Evolutionary conservation across 2,329 filamentous ascomycete species (phyloP).

Genomic region (Monilinia vaccinii-corymbosi): DNA sequence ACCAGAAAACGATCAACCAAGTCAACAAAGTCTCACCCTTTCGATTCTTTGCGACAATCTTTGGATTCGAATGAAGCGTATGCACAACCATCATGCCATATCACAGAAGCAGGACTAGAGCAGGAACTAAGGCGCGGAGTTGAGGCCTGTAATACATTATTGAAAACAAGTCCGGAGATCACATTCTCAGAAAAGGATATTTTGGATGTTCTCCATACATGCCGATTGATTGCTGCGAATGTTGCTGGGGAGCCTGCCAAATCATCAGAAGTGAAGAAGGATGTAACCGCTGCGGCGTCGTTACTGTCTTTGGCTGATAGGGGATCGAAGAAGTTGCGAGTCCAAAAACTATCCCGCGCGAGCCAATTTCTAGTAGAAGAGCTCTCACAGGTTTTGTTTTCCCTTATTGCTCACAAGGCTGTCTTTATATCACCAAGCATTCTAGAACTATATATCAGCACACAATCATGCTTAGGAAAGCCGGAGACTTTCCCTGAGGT

Average conservation of each 20-base stretch:
- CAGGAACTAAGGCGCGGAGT: constrained; percentile 18
- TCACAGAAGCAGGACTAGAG: constrained; percentile 18
- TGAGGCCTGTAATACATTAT: constrained; percentile 17
- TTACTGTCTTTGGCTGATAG: constrained; percentile 39
- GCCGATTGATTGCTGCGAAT: constrained; percentile 19
- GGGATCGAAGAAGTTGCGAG: constrained; percentile 12
- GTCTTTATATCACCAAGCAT: constrained; percentile 71
- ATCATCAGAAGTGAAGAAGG: constrained; percentile 14
- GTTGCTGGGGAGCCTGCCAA: constrained; percentile 19
- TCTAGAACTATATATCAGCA: constrained; percentile 64
- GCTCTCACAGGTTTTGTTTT: constrained; percentile 54
- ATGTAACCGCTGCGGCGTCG: constrained; percentile 39
- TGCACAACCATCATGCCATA: neutral
- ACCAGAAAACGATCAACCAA: constrained; percentile 9
- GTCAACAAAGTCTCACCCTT: neutral
- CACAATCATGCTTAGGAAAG: constrained; percentile 63
- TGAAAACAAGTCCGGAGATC: constrained; percentile 11
- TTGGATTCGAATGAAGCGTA: neutral
- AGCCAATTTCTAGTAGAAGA: constrained; percentile 32
- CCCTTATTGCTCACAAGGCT: constrained; percentile 61
- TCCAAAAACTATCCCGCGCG: constrained; percentile 14
- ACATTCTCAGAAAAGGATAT: constrained; percentile 22
- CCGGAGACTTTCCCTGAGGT: constrained; percentile 71
- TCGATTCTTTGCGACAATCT: neutral
- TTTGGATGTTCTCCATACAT: constrained; percentile 16